These are phyloP conservation scores for Kregervanrija delftensis DNA, from an alignment of 805 yeast species.

Conservation along the genomic window DNA sequence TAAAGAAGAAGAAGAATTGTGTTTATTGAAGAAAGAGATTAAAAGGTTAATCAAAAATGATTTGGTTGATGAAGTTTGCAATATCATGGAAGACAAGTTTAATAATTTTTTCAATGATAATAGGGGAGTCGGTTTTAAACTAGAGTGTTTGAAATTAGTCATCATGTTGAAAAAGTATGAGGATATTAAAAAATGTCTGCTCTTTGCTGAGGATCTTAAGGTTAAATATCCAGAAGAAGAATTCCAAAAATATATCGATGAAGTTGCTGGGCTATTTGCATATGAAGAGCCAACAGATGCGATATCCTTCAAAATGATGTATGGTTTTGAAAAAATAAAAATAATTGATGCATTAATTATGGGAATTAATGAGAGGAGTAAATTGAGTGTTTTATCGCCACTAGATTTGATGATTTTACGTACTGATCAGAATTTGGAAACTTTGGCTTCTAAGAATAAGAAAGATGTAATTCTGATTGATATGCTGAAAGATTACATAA, in stretches of 20 bases:
- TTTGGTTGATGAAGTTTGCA: slow-evolving; percentile 37
- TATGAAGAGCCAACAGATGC: slow-evolving; percentile 40
- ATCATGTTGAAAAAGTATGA: slow-evolving; percentile 25
- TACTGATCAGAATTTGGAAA: slow-evolving; percentile 17
- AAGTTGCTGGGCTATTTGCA: slow-evolving; percentile 46
- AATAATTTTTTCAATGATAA: slow-evolving; percentile 31
- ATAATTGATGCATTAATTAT: slow-evolving; percentile 35
- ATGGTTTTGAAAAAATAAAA: slow-evolving; percentile 29
- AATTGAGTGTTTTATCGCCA: slow-evolving; percentile 13
- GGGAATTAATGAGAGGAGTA: slow-evolving; percentile 19
- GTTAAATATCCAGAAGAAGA: slow-evolving; percentile 24
- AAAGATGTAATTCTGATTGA: slow-evolving; percentile 34
- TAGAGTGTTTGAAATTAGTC: slow-evolving; percentile 38
- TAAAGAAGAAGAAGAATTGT: slow-evolving; percentile 21
- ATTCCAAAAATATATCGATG: slow-evolving; percentile 33
- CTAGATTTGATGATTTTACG: slow-evolving; percentile 17
- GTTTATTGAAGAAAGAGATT: slow-evolving; percentile 32
- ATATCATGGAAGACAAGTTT: slow-evolving; percentile 30
- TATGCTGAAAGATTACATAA: slow-evolving; percentile 39
- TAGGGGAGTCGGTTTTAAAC: slow-evolving; percentile 31
- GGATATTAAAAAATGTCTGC: slow-evolving; percentile 28
- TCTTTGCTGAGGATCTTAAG: slow-evolving; percentile 33
- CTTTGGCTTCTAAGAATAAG: slow-evolving; percentile 16
- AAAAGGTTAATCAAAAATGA: slow-evolving; percentile 35
- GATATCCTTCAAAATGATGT: slow-evolving; percentile 30